A percentile compares a stretch with the other conserved stretches of the same genome.
These are phyloP conservation scores for Phyllachora maydis DNA, from an alignment of 2,329 filamentous ascomycete genomes.

Conservation along the genomic window DNA sequence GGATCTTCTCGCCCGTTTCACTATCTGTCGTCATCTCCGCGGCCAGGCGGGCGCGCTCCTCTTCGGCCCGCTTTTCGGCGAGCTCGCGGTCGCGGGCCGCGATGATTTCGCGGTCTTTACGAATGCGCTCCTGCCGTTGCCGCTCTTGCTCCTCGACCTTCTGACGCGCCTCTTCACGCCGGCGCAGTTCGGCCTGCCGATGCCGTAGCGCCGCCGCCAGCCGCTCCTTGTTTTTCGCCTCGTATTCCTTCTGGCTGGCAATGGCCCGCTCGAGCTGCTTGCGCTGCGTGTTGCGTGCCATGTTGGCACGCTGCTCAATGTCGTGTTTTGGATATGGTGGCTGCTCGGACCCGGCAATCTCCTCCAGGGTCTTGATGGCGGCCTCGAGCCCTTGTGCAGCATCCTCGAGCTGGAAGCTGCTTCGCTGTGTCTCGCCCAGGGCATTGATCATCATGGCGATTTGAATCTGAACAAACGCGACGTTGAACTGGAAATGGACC, in stretches of 20 bases:
- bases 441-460: slow-evolving; percentile 64
- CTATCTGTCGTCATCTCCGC: slow-evolving; percentile 66
- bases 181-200: slow-evolving; percentile 60
- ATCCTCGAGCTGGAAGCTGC: slow-evolving; percentile 59
- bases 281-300: slow-evolving; percentile 88
- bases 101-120: slow-evolving; percentile 70
- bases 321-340: slow-evolving; percentile 81
- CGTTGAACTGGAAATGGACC: slow-evolving; percentile 88
- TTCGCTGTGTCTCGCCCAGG: slow-evolving; percentile 56
- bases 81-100: slow-evolving; percentile 53
- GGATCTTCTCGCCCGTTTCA: slow-evolving; percentile 65
- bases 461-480: slow-evolving; percentile 93
- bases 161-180: slow-evolving; percentile 56
- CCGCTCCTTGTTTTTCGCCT: slow-evolving; percentile 80
- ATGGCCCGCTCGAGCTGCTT: slow-evolving; percentile 77
- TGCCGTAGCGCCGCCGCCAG: slow-evolving; percentile 60
- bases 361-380: slow-evolving; percentile 55
- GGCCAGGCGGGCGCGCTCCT: slow-evolving; percentile 45
- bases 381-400: slow-evolving; percentile 65
- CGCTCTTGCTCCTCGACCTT: slow-evolving; percentile 47
- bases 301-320: slow-evolving; percentile 87
- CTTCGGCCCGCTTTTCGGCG: slow-evolving; percentile 49
- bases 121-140: slow-evolving; percentile 60
- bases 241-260: slow-evolving; percentile 73
- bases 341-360: slow-evolving; percentile 38